Evolutionary conservation across 495 filamentous ascomycete species (phyloP).

Genomic region (Aspergillus mulundensis): DNA sequence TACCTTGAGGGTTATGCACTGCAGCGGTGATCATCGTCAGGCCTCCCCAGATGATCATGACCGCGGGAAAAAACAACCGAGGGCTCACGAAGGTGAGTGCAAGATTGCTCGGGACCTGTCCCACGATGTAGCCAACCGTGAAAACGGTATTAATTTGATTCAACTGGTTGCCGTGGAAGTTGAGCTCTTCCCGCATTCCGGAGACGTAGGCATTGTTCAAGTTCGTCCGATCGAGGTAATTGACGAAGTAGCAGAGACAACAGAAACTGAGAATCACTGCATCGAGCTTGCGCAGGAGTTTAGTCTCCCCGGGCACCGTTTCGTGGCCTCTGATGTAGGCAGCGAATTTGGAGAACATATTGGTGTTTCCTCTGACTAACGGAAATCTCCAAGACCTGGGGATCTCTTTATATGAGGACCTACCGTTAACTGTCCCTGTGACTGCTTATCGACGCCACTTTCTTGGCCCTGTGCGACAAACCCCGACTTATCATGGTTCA

Average conservation of each 20-base stretch:
- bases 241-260: conserved; percentile 55
- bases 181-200: conserved; percentile 62
- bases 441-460: neutral
- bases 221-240: conserved; percentile 55
- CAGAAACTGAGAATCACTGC: conserved; percentile 65
- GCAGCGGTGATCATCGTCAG: conserved; percentile 59
- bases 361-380: neutral
- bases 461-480: neutral
- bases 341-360: conserved; percentile 1
- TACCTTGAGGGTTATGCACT: conserved; percentile 43
- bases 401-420: neutral
- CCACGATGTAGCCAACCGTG: conserved; percentile 48
- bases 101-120: conserved; percentile 58
- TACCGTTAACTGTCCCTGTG: neutral
- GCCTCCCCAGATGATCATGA: conserved; percentile 58
- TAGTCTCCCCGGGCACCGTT: conserved; percentile 12
- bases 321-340: conserved; percentile 9
- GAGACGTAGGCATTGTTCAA: conserved; percentile 61
- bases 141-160: conserved; percentile 54
- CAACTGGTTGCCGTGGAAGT: conserved; percentile 53
- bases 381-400: neutral
- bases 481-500: neutral
- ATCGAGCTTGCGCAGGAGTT: conserved; percentile 36
- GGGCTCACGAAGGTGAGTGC: conserved; percentile 56
- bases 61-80: conserved; percentile 56